Percentiles rank a stretch among this genome's conserved stretches.
Evolutionary conservation across 2,329 filamentous ascomycete genomes (phyloP).

Genomic region (Botryotinia globosa): DNA sequence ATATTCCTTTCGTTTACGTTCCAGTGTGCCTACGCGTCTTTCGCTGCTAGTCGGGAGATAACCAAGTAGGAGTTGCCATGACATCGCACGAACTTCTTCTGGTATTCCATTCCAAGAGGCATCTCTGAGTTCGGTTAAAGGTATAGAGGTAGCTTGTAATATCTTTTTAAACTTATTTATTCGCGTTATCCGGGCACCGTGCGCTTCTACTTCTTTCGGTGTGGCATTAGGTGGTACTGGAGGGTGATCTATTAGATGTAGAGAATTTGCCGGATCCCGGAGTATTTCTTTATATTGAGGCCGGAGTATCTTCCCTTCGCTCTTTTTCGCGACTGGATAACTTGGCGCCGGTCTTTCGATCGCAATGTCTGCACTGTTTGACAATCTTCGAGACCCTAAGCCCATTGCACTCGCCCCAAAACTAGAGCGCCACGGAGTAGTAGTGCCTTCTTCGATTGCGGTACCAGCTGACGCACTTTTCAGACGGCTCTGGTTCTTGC

Average conservation of each 20-base stretch:
- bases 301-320: slow-evolving; percentile 89
- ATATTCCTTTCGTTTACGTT: slow-evolving; percentile 95
- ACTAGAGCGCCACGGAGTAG: slow-evolving; percentile 41
- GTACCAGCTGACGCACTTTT: slow-evolving; percentile 32
- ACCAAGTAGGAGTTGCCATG: slow-evolving; percentile 94
- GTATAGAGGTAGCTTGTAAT: slow-evolving; percentile 86
- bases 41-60: slow-evolving; percentile 98
- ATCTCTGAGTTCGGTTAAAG: slow-evolving; percentile 76
- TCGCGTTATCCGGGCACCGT: slow-evolving; percentile 82
- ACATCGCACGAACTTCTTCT: slow-evolving; percentile 94
- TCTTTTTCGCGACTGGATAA: slow-evolving; percentile 86
- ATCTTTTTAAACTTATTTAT: slow-evolving; percentile 99
- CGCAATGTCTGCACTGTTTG: slow-evolving; percentile 90
- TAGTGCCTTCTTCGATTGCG: slow-evolving; percentile 25
- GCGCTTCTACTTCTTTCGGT: slow-evolving; percentile 79
- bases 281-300: slow-evolving; percentile 98
- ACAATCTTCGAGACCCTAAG: slow-evolving; percentile 56
- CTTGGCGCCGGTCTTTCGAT: slow-evolving; percentile 79
- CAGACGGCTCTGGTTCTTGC: slow-evolving; percentile 53
- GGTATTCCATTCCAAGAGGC: slow-evolving; percentile 93
- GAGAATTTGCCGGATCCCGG: slow-evolving; percentile 81
- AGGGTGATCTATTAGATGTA: slow-evolving; percentile 91
- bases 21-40: slow-evolving; percentile 80
- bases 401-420: slow-evolving; percentile 41
- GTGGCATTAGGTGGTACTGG: slow-evolving; percentile 69